Percentiles rank a stretch among this genome's conserved stretches.
Evolutionary conservation across 441 rosid species (phyloP).

Genomic region (Hura crepitans): DNA sequence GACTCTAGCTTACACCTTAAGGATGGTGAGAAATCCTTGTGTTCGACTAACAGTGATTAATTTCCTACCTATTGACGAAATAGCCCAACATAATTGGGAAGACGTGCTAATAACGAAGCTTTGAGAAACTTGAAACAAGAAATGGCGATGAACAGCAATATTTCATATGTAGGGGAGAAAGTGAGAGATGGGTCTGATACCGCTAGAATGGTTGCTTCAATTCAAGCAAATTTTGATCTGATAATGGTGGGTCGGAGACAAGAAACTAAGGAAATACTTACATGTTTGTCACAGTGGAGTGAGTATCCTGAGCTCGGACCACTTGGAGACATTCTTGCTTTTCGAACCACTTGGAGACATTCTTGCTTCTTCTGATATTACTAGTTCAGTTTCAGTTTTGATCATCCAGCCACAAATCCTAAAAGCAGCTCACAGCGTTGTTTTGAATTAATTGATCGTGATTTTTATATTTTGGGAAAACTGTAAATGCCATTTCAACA

Average conservation of each 20-base stretch:
- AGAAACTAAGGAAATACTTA: constrained; percentile 17
- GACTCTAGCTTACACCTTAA: constrained; percentile 36
- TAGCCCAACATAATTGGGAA: constrained; percentile 16
- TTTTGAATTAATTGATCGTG: constrained; percentile 1
- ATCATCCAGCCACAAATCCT: constrained; percentile 36
- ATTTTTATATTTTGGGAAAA: not conserved
- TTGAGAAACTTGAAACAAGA: constrained; percentile 21
- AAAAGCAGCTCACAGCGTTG: constrained; percentile 22
- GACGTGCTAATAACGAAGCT: constrained; percentile 6
- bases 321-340: too few species aligned
- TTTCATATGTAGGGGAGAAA: constrained; percentile 23
- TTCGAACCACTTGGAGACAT: too few species aligned
- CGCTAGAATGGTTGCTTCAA: constrained; percentile 16
- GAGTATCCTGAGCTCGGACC: constrained; percentile 43
- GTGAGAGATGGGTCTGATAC: constrained; percentile 39
- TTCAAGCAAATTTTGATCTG: constrained; percentile 22
- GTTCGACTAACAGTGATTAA: constrained; percentile 28
- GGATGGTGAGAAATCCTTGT: constrained; percentile 31
- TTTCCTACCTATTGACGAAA: not conserved
- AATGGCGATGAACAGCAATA: constrained; percentile 11
- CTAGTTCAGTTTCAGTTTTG: constrained; percentile 24
- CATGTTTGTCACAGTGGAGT: constrained; percentile 35
- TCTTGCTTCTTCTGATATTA: constrained; percentile 35
- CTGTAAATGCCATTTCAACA: too few species aligned
- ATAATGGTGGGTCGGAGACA: constrained; percentile 39